Evolutionary conservation across 768 basidiomycete genomes (phyloP), one percentile per base, ranked within the genome.

Genomic region (Lactifluus subvellereus): DNA sequence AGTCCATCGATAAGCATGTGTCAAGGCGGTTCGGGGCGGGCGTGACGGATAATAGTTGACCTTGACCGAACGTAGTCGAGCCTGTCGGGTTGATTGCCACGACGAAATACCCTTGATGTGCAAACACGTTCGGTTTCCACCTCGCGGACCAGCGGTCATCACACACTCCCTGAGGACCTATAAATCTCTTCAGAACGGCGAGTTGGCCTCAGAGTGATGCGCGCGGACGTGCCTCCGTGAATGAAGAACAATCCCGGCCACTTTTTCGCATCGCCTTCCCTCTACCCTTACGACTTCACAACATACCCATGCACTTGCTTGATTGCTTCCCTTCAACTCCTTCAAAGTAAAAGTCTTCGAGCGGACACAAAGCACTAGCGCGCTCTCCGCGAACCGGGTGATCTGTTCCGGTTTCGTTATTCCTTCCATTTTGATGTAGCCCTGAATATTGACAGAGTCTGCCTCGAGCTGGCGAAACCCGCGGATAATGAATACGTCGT

Each of bases 41-140:
- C 35, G 38, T 6, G 52, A n/a, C 14, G 48, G 33, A 45, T 14
- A 37, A 60, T 1, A 27, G 20, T 13, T 16, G 49, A 86, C 90
- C 80, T 81, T 96, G 94, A 4, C 94, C 94, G 68, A 94, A 97
- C 0, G 91, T 87, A 4, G 96, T 98, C 33, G 88, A 91, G 9
- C 96, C 96, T 0, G 94, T 96, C 2, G 96, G 96, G 72, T 99
- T 98, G 69, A 97, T 87, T 35, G 87, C 80, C 45, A 97, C 80
- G 11, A 85, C 82, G 68, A 96, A 86, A 74, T 98, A 99, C 0
- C 96, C 94, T 71, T 92, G 89, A 69, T 86, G 84, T 13, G 92
- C 84, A 68, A 92, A 95, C 11, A 70, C 38, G 20, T 49, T 91
- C 0, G 87, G 89, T 74, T 97, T 98, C 95, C 95, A 96, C 58